Evolutionary conservation across 768 basidiomycete genomes (phyloP).

Genomic region (Dioszegia crocea): DNA sequence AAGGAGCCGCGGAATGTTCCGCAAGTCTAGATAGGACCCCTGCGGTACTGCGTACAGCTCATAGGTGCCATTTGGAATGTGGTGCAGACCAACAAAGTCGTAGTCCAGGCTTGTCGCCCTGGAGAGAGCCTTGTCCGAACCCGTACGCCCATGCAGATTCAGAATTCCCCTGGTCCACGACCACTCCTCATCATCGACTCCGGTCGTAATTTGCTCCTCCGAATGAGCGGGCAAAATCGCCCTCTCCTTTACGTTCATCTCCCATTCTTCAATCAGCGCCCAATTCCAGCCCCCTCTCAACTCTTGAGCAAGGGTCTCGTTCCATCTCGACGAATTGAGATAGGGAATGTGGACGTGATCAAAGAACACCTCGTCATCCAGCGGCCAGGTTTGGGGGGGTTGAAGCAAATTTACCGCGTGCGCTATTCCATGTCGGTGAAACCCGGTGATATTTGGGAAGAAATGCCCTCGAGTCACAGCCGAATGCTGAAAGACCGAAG

Average conservation of each 20-base stretch:
- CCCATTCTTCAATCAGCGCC: slow-evolving; percentile 23
- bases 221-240: background rate
- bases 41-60: slow-evolving; percentile 39
- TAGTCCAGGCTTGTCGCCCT: slow-evolving; percentile 25
- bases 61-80: slow-evolving; percentile 42
- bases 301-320: slow-evolving; percentile 29
- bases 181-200: slow-evolving; percentile 23
- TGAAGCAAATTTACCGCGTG: slow-evolving; percentile 26
- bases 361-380: slow-evolving; percentile 15
- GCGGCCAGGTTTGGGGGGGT: slow-evolving; percentile 8
- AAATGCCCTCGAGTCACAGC: slow-evolving; percentile 5
- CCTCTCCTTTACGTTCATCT: slow-evolving; percentile 38
- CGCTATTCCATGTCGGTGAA: slow-evolving; percentile 35
- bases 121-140: too few species aligned
- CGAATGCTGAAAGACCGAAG: slow-evolving; percentile 22
- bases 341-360: slow-evolving; percentile 7
- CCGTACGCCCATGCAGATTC: too few species aligned
- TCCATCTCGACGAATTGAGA: slow-evolving; percentile 28
- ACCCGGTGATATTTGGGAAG: slow-evolving; percentile 46
- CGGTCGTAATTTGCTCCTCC: background rate
- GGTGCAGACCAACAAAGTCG: slow-evolving; percentile 42
- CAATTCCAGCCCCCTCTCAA: slow-evolving; percentile 37
- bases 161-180: slow-evolving; percentile 36
- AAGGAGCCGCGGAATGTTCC: slow-evolving; percentile 35
- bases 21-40: slow-evolving; percentile 40